Percentiles rank a stretch among this genome's conserved stretches.
Conservation (phyloP, 441 rosid genomes). For the Mallotus repandus region DNA sequence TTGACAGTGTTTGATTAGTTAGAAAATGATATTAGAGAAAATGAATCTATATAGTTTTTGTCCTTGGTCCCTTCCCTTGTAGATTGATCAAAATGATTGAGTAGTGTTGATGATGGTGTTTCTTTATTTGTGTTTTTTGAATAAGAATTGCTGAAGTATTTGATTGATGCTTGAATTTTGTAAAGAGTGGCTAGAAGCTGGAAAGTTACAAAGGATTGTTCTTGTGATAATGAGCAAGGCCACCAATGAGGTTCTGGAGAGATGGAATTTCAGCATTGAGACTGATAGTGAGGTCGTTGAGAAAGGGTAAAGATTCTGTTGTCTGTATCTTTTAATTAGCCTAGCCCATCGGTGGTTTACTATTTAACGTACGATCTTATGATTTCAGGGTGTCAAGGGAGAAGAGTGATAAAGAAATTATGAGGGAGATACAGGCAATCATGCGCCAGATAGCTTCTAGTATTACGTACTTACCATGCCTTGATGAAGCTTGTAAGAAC, state of each 20-base stretch:
- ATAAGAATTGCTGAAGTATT: background rate
- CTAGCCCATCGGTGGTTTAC: no score
- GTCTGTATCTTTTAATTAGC: no score
- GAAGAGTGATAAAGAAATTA: conserved; percentile 90
- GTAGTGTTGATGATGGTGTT: background rate
- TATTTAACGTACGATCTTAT: no score
- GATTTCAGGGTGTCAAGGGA: conserved; percentile 70
- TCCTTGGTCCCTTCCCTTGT: background rate
- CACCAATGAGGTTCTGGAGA: conserved; percentile 76
- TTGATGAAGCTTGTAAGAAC: conserved; percentile 74
- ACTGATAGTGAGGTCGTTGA: conserved; percentile 77
- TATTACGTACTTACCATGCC: conserved; percentile 87
- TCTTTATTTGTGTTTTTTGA: background rate
- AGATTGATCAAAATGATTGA: background rate
- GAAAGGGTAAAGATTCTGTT: conserved; percentile 48
- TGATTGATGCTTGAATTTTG: conserved; percentile 16
- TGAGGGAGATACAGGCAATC: conserved; percentile 95
- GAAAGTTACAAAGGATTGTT: conserved; percentile 84
- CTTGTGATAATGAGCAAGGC: conserved; percentile 85
- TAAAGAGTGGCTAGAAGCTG: conserved; percentile 84
- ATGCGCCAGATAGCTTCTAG: conserved; percentile 92
- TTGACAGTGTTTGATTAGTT: conserved; percentile 1
- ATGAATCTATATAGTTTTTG: background rate
- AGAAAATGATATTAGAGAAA: conserved; percentile 10
- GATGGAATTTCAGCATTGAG: conserved; percentile 90